phyloP scores from a whole-genome alignment of 306 rosid genomes.

The Leucaena leucocephala region DNA sequence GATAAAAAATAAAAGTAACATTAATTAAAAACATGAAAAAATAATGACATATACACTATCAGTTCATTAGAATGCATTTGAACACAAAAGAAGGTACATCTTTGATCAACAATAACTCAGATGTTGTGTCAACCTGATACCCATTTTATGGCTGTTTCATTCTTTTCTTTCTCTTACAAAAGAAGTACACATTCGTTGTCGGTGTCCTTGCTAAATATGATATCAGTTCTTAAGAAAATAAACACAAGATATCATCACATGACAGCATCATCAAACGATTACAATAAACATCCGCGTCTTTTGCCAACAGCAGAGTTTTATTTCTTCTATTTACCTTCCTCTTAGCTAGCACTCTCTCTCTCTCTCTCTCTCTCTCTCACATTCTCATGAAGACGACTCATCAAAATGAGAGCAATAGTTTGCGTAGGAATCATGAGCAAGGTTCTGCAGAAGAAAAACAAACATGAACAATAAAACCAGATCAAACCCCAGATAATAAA shows the following conservation, averaged over 20 bases:
- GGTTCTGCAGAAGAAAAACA: constrained; percentile 63
- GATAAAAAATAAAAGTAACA: too few species aligned
- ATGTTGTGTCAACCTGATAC: constrained; percentile 30
- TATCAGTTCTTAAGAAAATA: background rate
- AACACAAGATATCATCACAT: constrained; percentile 32
- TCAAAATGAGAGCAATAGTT: constrained; percentile 41
- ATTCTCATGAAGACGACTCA: constrained; percentile 35
- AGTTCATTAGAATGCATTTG: background rate
- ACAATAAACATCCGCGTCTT: constrained; percentile 33
- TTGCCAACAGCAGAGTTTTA: constrained; percentile 36
- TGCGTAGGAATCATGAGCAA: constrained; percentile 85
- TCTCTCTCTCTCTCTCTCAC: constrained; percentile 5
- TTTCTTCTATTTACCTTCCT: constrained; percentile 28
- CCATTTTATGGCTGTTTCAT: constrained; percentile 17
- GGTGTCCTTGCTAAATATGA: background rate
- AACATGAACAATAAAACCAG: constrained; percentile 22
- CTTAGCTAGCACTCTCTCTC: constrained; percentile 1
- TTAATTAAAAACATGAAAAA: too few species aligned
- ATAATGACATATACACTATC: too few species aligned
- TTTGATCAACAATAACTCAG: background rate
- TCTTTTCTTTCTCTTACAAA: background rate
- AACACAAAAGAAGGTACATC: constrained; percentile 6
- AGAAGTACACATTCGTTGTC: background rate
- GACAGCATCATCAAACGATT: constrained; percentile 20
- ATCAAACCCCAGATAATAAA: constrained; percentile 11